Evolutionary conservation across 768 basidiomycete species (phyloP), one percentile per base, ranked within the genome.

Genomic region (Pisolithus marmoratus): DNA sequence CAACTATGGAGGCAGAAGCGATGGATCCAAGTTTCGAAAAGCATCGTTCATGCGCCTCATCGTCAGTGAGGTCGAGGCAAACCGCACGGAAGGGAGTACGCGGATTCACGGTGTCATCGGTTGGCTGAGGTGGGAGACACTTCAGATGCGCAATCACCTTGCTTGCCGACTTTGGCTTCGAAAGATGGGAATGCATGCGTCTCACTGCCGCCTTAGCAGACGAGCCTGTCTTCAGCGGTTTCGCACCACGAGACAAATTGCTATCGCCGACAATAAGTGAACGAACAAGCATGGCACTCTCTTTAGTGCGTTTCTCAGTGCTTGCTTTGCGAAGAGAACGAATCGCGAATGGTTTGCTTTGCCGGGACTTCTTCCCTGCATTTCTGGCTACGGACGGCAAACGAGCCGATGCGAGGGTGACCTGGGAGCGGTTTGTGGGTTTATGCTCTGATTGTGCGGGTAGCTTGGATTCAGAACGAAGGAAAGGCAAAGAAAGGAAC

Each of bases 141-240:
- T 79, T 82, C 14, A 92, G 74, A 45, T 90, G 82, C n/a, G 77
- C 72, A 54, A 91, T 87, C 53, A 92, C 72, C 60, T 77, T 82
- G 63, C 81, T 81, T 20, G 88, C 89, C 14, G 76, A 71, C 64
- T 85, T 84, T 19, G 85, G 81, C 41, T 84, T 63, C 55, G 80
- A 70, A 24, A 92, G 80, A 63, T 83, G 78, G 2, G 81, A 70
- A 65, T 87, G 90, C 60, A 87, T 74, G 58, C 82, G 84, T 57
- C 70, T 76, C 22, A 90, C 53, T 54, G 83, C 79, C 11, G 79
- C 73, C 53, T 72, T 76, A 31, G 80, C 76, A 11, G 72, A 55
- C 5, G 70, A 56, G 46, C 71, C 69, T 9, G 74, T 68, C 51
- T 77, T 72, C 51, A 66, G 65, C 41, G 56, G 54, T 23, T 75